phyloP scores from a whole-genome alignment of 148 eudicot genomes.

The Camellia lanceoleosa region DNA sequence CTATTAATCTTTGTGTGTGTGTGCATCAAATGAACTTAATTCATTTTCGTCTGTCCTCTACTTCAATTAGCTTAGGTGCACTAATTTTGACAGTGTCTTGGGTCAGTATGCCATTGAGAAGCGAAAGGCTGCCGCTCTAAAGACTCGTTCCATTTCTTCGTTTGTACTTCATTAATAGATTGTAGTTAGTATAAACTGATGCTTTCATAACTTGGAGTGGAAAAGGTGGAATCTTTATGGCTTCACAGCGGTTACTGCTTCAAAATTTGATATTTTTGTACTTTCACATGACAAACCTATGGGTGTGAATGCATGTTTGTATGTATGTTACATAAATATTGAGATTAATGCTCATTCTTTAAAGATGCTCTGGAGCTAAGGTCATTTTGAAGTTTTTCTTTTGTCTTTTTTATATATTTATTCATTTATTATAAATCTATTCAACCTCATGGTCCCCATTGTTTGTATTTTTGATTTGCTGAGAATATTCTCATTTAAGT shows the following conservation, averaged over 20 bases:
- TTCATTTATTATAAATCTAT: too few species aligned
- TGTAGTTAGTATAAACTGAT: not conserved
- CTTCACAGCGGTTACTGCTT: not conserved
- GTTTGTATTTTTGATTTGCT: not conserved
- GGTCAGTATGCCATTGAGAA: not conserved
- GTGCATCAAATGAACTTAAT: too few species aligned
- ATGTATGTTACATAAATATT: not conserved
- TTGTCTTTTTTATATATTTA: too few species aligned
- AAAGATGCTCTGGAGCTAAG: not conserved
- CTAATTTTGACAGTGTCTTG: too few species aligned
- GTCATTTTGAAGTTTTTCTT: not conserved
- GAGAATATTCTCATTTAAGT: not conserved
- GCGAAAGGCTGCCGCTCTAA: not conserved
- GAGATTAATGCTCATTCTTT: not conserved
- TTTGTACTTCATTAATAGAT: not conserved
- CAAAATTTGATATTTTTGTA: not conserved
- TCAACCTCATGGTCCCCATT: too few species aligned
- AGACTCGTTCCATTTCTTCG: not conserved
- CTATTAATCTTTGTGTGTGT: too few species aligned
- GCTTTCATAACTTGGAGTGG: not conserved
- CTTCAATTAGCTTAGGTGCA: too few species aligned
- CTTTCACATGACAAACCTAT: not conserved
- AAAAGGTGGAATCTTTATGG: constrained; percentile 2
- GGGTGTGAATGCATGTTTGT: not conserved
- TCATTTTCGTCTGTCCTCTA: too few species aligned